Evolutionary conservation across 176 grass and related monocot species (phyloP), one percentile per base, ranked within the genome.

Genomic region (Stipa capillata): DNA sequence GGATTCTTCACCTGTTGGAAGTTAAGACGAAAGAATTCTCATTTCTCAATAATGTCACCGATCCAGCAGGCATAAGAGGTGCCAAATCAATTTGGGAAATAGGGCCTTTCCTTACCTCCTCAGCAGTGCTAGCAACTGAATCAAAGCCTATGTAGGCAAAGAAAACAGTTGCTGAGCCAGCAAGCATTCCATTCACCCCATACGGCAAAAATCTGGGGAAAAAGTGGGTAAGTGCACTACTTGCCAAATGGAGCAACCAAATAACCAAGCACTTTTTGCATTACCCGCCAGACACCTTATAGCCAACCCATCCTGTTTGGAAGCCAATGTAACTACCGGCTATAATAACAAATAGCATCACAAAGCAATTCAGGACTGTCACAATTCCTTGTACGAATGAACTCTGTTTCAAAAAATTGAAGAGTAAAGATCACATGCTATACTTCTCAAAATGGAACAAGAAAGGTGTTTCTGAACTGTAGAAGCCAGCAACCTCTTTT

Each of bases 101-200:
- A 70, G 8, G 29, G 36, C 1, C 10, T 79, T 24, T 48, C 28
- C 23, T 49, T 78, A 95, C 93, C 89, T 95, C 93, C 51, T 95
- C 93, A 18, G 93, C 89, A 60, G 89, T 89, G 73, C 92, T 94
- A 48, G 92, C 92, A 79, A 94, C 92, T 42, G 89, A 73, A 82
- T 94, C 92, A 18, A 94, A 94, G 45, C 92, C 92, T 81, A 94
- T 94, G 73, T 91, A 94, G 44, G 92, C 86, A 76, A 91, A 94
- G 84, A 94, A 94, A 27, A 91, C 86, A 39, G 92, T 94, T 65
- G 92, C 92, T 33, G 92, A 94, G 13, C 89, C 92, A 54, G 89
- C 80, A 82, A 94, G 92, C 83, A 94, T 81, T 78, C 92, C 92
- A 31, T 94, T 94, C 15, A 79, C 72, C 5, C 92, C 92, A 84